Evolutionary conservation across 495 filamentous ascomycete genomes (phyloP).

Genomic region (Letharia lupina): DNA sequence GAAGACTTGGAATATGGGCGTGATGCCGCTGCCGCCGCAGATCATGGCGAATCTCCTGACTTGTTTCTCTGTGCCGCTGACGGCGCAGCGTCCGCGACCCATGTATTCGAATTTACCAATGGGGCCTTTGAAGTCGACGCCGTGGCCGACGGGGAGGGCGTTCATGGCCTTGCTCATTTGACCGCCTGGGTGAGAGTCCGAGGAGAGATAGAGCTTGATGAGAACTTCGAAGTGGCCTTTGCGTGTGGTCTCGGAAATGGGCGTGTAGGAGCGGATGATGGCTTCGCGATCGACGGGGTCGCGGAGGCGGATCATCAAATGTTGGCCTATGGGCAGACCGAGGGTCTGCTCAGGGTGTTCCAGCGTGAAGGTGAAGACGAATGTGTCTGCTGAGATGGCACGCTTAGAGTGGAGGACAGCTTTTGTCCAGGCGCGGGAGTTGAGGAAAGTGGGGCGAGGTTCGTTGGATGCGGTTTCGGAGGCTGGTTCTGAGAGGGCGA

Average conservation of each 20-base stretch:
- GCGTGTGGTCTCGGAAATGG: constrained; percentile 57
- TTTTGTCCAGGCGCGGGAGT: constrained; percentile 62
- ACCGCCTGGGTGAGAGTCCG: constrained; percentile 52
- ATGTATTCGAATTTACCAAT: constrained; percentile 83
- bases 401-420: constrained; percentile 57
- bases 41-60: constrained; percentile 80
- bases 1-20: constrained; percentile 84
- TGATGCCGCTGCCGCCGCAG: constrained; percentile 82
- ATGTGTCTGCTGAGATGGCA: constrained; percentile 68
- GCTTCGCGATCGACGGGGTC: constrained; percentile 59
- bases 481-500: constrained; percentile 39
- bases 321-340: constrained; percentile 81
- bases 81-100: constrained; percentile 53
- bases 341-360: constrained; percentile 62
- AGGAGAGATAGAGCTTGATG: constrained; percentile 78
- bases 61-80: constrained; percentile 49
- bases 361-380: constrained; percentile 74
- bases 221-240: constrained; percentile 63
- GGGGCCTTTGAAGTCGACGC: constrained; percentile 83
- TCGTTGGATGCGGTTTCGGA: constrained; percentile 26
- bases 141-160: constrained; percentile 55
- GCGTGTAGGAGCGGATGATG: constrained; percentile 85
- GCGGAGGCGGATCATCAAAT: constrained; percentile 76
- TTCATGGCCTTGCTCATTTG: constrained; percentile 83
- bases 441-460: constrained; percentile 56